phyloP scores from a whole-genome alignment of 2,329 filamentous ascomycete species.

The Orbilia ellipsospora region DNA sequence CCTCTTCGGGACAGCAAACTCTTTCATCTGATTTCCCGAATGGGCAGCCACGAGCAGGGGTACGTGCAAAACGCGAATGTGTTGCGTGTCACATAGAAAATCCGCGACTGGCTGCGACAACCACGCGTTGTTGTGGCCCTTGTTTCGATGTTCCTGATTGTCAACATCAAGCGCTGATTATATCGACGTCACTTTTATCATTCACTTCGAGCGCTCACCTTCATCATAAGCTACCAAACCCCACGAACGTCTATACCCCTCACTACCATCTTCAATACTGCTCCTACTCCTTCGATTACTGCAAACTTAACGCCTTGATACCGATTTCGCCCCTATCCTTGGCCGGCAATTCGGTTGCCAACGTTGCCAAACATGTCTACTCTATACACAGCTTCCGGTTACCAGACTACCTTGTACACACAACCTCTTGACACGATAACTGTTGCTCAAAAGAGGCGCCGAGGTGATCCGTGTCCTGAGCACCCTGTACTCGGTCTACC shows the following conservation, averaged over 20 bases:
- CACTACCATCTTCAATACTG: background rate
- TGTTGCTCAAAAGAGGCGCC: background rate
- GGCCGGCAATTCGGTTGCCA: background rate
- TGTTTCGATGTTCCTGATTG: background rate
- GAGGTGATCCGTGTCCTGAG: background rate
- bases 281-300: background rate
- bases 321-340: background rate
- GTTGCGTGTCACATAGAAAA: slow-evolving; percentile 22
- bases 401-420: slow-evolving; percentile 3
- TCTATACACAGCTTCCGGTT: no score
- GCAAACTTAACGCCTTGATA: background rate
- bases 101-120: background rate
- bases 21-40: slow-evolving; percentile 34
- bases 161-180: slow-evolving; percentile 8
- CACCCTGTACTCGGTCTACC: background rate
- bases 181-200: slow-evolving; percentile 10
- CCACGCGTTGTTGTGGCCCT: slow-evolving; percentile 53
- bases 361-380: background rate
- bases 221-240: background rate
- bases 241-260: background rate
- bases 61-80: slow-evolving; percentile 9
- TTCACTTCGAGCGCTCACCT: background rate
- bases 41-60: slow-evolving; percentile 22
- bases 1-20: slow-evolving; percentile 2
- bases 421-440: background rate